Conservation (phyloP, 805 yeast species). For the Wickerhamiella domercqiae region DNA sequence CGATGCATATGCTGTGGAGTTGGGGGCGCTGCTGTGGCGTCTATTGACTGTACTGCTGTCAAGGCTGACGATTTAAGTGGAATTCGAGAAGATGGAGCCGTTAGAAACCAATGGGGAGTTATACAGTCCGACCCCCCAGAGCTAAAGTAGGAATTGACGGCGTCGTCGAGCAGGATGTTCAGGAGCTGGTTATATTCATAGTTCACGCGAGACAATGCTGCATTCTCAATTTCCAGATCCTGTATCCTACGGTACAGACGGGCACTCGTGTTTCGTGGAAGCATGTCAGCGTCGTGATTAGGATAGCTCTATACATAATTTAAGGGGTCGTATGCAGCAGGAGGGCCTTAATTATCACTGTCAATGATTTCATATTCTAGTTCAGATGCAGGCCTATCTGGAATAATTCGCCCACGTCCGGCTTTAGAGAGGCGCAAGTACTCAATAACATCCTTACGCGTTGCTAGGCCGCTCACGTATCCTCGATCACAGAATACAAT, state of each 20-base stretch:
- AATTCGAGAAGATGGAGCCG: not conserved
- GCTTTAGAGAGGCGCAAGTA: constrained; percentile 1
- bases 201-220: not conserved
- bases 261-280: not conserved
- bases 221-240: not conserved
- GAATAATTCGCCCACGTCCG: too few relatives aligned
- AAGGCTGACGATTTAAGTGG: not conserved
- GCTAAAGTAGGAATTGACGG: not conserved
- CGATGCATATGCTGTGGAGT: not conserved
- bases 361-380: not conserved
- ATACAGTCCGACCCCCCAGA: not conserved
- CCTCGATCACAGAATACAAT: constrained; percentile 10
- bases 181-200: not conserved
- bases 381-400: too few relatives aligned
- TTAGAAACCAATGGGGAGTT: not conserved
- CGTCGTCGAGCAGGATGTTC: not conserved
- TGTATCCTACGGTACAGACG: not conserved
- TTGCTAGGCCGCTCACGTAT: constrained; percentile 9
- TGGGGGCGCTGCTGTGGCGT: not conserved
- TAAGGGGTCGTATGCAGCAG: too few relatives aligned
- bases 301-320: not conserved
- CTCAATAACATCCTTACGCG: constrained; percentile 10
- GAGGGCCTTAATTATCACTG: too few relatives aligned
- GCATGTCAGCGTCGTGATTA: not conserved
- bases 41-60: not conserved